These are phyloP conservation scores for Salix udensis DNA, from an alignment of 345 rosid genomes.

Conservation along the genomic window DNA sequence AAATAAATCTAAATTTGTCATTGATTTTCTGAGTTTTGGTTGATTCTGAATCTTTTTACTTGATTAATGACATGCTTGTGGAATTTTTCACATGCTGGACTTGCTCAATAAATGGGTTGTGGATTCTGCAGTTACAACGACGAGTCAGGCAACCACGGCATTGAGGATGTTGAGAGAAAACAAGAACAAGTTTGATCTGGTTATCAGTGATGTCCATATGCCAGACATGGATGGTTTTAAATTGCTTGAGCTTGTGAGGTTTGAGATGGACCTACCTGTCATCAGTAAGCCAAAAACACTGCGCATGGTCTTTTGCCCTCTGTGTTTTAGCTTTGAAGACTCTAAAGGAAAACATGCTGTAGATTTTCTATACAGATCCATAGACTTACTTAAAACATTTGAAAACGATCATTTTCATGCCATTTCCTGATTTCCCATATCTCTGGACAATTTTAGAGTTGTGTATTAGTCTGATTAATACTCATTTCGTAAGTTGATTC, in stretches of 20 bases:
- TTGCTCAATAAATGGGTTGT: slow-evolving; percentile 6
- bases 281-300: slow-evolving; percentile 47
- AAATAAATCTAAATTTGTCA: not conserved
- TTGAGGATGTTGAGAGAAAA: slow-evolving; percentile 63
- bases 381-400: not conserved
- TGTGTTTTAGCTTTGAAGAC: not conserved
- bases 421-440: not conserved
- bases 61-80: not conserved
- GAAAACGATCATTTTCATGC: not conserved
- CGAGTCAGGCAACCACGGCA: slow-evolving; percentile 56
- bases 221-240: slow-evolving; percentile 29
- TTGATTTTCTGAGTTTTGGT: slow-evolving; percentile 1
- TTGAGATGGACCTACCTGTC: slow-evolving; percentile 32
- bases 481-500: not conserved
- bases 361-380: not conserved
- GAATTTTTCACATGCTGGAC: not conserved
- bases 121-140: slow-evolving; percentile 58
- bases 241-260: too few species aligned
- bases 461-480: not conserved
- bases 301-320: not conserved
- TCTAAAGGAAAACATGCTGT: not conserved
- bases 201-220: slow-evolving; percentile 79
- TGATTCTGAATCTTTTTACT: not conserved
- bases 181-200: slow-evolving; percentile 64
- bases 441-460: not conserved